Evolutionary conservation across 2,329 filamentous ascomycete genomes (phyloP), one percentile per base, ranked within the genome.

Genomic region (Corynespora cassiicola): DNA sequence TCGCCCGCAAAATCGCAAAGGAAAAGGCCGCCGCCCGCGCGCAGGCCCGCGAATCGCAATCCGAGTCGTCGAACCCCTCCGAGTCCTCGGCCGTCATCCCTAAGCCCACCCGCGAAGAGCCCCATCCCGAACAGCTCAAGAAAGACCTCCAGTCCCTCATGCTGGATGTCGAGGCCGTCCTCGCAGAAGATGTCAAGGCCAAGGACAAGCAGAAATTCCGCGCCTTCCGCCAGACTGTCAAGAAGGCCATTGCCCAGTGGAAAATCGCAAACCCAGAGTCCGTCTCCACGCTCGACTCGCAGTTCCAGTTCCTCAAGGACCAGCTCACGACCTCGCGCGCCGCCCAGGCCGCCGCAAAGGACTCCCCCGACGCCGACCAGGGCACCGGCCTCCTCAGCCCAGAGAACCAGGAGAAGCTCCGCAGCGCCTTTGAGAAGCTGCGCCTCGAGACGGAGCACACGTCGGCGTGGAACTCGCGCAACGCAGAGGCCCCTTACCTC

Each of bases 141-240:
- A 59, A 60, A 25, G 54, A 65, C 20, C 54, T 69, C 16, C 63
- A 66, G 21, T 26, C 51, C n/a, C 43, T 68, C 7, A 65, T 67
- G 58, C 37, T 46, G 18, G 76, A 82, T 49, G 82, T 85, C 36
- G 84, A 85, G 63, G 64, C 61, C n/a, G 75, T 87, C 36, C 73
- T 87, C 44, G 73, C 76, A 7, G 75, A 70, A 39, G 69, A 75
- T 15, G 72, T 90, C 21, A 78, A 79, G 20, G 87, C 81, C 36
- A 86, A 85, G 64, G 82, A 86, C 63, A 94, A 92, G 75, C 82
- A 86, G 61, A 79, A 85, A 36, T 76, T 95, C 36, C 86, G 90
- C 33, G 72, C 78, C n/a, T 88, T 95, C 71, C 75, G 86, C 44
- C 79, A 79, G 54, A 75, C 80, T 17, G 77, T 88, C 29, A 82